Conservation (phyloP, 2,329 filamentous ascomycete genomes). For the Hypoxylon sp. region DNA sequence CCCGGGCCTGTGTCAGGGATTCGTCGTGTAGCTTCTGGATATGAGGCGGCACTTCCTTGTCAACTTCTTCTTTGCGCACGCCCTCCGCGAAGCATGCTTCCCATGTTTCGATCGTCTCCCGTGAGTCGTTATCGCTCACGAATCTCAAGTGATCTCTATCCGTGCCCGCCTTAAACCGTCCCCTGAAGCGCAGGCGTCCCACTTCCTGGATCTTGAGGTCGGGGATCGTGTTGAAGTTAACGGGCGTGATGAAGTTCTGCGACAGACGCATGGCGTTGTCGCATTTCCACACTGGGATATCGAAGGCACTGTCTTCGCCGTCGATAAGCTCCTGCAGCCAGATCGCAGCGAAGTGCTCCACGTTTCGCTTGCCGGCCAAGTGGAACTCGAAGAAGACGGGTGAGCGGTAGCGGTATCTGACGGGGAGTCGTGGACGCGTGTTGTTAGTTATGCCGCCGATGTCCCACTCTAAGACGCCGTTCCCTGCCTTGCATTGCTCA, state of each 20-base stretch:
- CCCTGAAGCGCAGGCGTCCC: constrained; percentile 84
- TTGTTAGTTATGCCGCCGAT: constrained; percentile 61
- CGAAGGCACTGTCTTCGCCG: constrained; percentile 81
- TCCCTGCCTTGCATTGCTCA: constrained; percentile 73
- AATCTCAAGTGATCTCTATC: constrained; percentile 89
- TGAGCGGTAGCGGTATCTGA: constrained; percentile 90
- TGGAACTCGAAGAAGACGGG: constrained; percentile 92
- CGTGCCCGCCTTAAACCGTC: constrained; percentile 89
- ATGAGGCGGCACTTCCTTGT: constrained; percentile 78
- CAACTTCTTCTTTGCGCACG: constrained; percentile 79
- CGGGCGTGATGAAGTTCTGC: constrained; percentile 91
- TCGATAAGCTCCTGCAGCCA: constrained; percentile 92
- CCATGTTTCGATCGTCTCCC: constrained; percentile 96
- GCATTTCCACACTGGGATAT: constrained; percentile 93
- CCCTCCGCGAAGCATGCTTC: constrained; percentile 92
- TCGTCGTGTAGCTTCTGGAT: constrained; percentile 85
- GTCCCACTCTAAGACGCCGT: constrained; percentile 66
- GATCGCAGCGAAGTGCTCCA: constrained; percentile 82
- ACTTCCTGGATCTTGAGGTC: constrained; percentile 84
- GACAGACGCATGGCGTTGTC: constrained; percentile 81
- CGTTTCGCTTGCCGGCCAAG: constrained; percentile 74
- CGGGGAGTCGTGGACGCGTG: constrained; percentile 78
- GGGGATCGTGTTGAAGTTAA: constrained; percentile 77
- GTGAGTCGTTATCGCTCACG: constrained; percentile 86
- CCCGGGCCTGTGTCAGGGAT: constrained; percentile 82